Percentiles rank a stretch among this genome's conserved stretches.
Evolutionary conservation across 768 basidiomycete genomes (phyloP).

Genomic region (Termitomyces sp.): DNA sequence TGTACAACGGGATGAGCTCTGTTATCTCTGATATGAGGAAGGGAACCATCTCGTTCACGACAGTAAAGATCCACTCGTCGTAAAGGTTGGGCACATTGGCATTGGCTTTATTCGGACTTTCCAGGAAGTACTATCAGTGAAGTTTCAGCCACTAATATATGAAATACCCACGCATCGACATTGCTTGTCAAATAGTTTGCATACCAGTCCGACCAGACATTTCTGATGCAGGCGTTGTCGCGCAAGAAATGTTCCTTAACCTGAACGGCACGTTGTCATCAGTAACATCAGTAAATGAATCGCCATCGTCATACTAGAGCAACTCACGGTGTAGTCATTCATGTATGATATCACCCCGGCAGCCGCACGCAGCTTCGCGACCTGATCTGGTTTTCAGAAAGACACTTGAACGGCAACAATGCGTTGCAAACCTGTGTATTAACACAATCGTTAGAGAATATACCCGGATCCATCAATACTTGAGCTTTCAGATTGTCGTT

Average conservation of each 20-base stretch:
- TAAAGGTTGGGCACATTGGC: neutral
- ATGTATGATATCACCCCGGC: neutral
- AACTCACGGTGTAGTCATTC: neutral
- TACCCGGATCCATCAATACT: neutral
- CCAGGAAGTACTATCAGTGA: neutral
- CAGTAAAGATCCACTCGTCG: neutral
- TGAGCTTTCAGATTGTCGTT: too few species aligned
- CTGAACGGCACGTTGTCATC: neutral
- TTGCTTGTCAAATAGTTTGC: neutral
- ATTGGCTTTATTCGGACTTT: neutral
- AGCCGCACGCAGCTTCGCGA: neutral
- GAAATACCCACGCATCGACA: slow-evolving; percentile 5
- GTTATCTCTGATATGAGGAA: neutral
- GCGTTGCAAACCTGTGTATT: neutral
- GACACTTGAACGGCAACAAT: neutral
- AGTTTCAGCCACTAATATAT: neutral
- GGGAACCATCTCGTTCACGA: neutral
- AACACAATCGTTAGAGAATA: neutral
- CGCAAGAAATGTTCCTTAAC: neutral
- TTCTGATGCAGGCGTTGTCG: neutral
- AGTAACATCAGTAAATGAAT: neutral
- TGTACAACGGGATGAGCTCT: neutral
- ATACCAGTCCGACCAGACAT: neutral
- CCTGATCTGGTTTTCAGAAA: neutral
- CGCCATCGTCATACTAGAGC: neutral